These are phyloP conservation scores for Mikania micrantha DNA, from an alignment of 129 eudicot genomes.

Conservation along the genomic window DNA sequence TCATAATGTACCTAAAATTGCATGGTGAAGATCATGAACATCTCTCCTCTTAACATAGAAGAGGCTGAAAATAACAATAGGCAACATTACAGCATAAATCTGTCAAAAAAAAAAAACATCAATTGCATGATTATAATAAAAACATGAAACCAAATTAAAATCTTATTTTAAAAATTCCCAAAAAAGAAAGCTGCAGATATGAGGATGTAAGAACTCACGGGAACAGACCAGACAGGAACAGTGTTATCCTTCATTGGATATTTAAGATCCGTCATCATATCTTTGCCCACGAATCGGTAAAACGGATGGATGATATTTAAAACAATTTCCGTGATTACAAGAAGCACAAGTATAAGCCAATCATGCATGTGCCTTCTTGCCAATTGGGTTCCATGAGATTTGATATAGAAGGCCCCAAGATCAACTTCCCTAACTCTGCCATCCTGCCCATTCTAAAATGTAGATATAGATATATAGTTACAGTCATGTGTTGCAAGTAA, in stretches of 20 bases:
- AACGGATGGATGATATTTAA: slow-evolving; percentile 59
- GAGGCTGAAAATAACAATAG: slow-evolving; percentile 50
- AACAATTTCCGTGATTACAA: slow-evolving; percentile 45
- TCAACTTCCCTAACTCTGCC: slow-evolving; percentile 41
- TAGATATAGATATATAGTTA: slow-evolving; percentile 2
- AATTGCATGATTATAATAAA: background rate
- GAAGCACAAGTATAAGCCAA: slow-evolving; percentile 68
- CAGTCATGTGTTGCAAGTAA: background rate
- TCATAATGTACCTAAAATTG: slow-evolving; percentile 51
- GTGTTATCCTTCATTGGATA: slow-evolving; percentile 83
- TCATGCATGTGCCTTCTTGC: slow-evolving; percentile 61
- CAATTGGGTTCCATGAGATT: slow-evolving; percentile 58
- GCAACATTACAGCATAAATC: slow-evolving; percentile 76
- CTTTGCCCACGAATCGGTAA: slow-evolving; percentile 65
- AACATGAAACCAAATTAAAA: background rate
- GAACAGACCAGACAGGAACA: slow-evolving; percentile 85
- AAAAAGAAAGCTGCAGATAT: background rate
- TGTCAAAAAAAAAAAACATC: slow-evolving; percentile 14
- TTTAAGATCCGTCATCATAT: slow-evolving; percentile 74
- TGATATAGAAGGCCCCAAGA: slow-evolving; percentile 44
- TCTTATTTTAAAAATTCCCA: background rate
- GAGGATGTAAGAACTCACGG: slow-evolving; percentile 44
- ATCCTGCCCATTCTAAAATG: slow-evolving; percentile 31
- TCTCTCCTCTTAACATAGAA: slow-evolving; percentile 54
- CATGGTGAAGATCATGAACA: slow-evolving; percentile 85